Conservation (phyloP, 306 rosid species). For the Quercus wislizeni region DNA sequence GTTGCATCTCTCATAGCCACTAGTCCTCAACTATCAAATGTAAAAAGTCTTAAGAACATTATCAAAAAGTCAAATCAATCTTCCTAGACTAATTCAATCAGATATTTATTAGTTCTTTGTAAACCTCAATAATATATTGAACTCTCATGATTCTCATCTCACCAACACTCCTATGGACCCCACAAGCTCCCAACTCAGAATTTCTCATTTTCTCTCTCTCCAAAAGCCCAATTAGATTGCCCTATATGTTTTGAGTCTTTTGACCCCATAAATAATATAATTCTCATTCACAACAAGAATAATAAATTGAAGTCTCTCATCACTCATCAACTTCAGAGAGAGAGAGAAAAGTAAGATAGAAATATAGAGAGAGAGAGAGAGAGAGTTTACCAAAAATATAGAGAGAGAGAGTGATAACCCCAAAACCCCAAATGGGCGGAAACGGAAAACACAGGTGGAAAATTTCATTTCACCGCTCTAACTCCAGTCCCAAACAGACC, state of each 20-base stretch:
- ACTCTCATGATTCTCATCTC: too few species aligned
- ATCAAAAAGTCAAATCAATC: too few species aligned
- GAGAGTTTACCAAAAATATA: neutral
- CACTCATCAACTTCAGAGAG: too few species aligned
- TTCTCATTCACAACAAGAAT: too few species aligned
- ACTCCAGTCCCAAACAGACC: slow-evolving; percentile 28
- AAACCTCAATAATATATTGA: neutral
- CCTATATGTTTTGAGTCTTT: neutral
- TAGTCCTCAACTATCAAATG: too few species aligned
- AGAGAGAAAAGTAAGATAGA: neutral
- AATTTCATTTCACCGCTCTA: slow-evolving; percentile 60
- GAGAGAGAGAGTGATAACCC: neutral
- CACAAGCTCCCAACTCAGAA: neutral
- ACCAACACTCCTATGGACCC: neutral
- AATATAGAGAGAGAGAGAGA: neutral
- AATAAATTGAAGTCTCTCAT: too few species aligned
- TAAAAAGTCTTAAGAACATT: too few species aligned
- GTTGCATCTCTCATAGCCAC: too few species aligned
- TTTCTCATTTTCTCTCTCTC: neutral
- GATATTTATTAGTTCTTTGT: neutral
- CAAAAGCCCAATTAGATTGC: too few species aligned
- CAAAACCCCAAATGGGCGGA: slow-evolving; percentile 48
- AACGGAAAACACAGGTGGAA: slow-evolving; percentile 76
- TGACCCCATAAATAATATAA: neutral
- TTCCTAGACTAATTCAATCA: too few species aligned